Evolutionary conservation across 2,329 filamentous ascomycete species (phyloP).

Genomic region (Pseudocercospora eumusae): DNA sequence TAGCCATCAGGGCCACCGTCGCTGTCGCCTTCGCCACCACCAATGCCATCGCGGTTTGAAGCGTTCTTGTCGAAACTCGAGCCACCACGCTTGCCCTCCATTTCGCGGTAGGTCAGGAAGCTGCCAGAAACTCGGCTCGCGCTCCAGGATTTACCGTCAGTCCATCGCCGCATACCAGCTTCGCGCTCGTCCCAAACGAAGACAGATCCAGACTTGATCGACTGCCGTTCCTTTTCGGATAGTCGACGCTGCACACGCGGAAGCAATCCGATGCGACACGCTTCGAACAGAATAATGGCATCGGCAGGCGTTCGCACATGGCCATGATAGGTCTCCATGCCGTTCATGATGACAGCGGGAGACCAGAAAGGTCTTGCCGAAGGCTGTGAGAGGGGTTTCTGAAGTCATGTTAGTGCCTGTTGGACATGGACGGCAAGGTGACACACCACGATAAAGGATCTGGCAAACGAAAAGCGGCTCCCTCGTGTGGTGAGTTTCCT

Average conservation of each 20-base stretch:
- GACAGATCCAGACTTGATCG: slow-evolving; percentile 93
- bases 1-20: slow-evolving; percentile 83
- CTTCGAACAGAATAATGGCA: slow-evolving; percentile 98
- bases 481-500: background rate
- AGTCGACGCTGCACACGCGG: slow-evolving; percentile 89
- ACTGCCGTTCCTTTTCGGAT: slow-evolving; percentile 95
- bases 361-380: background rate
- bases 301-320: slow-evolving; percentile 93
- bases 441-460: background rate
- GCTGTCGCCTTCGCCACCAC: slow-evolving; percentile 75
- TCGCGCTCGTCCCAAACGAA: slow-evolving; percentile 99
- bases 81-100: slow-evolving; percentile 95
- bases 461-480: background rate
- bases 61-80: slow-evolving; percentile 58
- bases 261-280: slow-evolving; percentile 83
- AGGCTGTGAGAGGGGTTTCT: no score
- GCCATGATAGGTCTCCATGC: slow-evolving; percentile 95
- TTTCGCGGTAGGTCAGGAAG: slow-evolving; percentile 95
- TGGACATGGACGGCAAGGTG: background rate
- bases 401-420: background rate
- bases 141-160: slow-evolving; percentile 98
- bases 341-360: slow-evolving; percentile 20
- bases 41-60: slow-evolving; percentile 70
- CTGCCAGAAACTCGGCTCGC: slow-evolving; percentile 95
- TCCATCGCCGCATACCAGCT: slow-evolving; percentile 97